Evolutionary conservation across 805 yeast species (phyloP).

Genomic region (Metschnikowia dekortorum): DNA sequence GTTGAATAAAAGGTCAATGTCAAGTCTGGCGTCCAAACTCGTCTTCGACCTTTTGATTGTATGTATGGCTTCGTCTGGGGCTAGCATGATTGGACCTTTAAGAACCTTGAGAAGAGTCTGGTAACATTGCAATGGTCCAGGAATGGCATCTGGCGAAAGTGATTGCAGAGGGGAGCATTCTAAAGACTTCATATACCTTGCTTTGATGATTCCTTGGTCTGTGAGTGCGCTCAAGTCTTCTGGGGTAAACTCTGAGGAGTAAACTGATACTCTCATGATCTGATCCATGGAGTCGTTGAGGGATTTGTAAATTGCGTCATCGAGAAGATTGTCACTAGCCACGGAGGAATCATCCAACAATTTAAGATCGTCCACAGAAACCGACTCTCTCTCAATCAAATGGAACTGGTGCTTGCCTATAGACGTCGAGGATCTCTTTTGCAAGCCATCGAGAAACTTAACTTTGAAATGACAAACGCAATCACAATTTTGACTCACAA

Average conservation of each 20-base stretch:
- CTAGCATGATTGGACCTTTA: constrained; percentile 57
- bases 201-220: constrained; percentile 45
- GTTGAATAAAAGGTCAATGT: constrained; percentile 47
- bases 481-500: constrained; percentile 15
- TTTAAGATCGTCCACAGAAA: constrained; percentile 28
- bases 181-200: constrained; percentile 44
- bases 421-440: not conserved
- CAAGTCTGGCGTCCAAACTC: constrained; percentile 52
- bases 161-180: constrained; percentile 22
- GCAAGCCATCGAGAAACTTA: constrained; percentile 20
- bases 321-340: constrained; percentile 17
- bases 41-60: constrained; percentile 53
- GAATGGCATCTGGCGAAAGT: constrained; percentile 33
- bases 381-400: constrained; percentile 18
- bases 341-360: constrained; percentile 15
- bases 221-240: constrained; percentile 45
- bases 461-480: constrained; percentile 27
- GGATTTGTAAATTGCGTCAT: constrained; percentile 33
- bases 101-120: constrained; percentile 58
- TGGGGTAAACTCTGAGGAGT: constrained; percentile 44
- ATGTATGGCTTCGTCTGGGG: constrained; percentile 43
- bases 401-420: constrained; percentile 37
- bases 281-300: constrained; percentile 23
- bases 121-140: constrained; percentile 56
- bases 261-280: constrained; percentile 49